phyloP scores from a whole-genome alignment of 768 basidiomycete genomes.

The Amylocystis lapponica region DNA sequence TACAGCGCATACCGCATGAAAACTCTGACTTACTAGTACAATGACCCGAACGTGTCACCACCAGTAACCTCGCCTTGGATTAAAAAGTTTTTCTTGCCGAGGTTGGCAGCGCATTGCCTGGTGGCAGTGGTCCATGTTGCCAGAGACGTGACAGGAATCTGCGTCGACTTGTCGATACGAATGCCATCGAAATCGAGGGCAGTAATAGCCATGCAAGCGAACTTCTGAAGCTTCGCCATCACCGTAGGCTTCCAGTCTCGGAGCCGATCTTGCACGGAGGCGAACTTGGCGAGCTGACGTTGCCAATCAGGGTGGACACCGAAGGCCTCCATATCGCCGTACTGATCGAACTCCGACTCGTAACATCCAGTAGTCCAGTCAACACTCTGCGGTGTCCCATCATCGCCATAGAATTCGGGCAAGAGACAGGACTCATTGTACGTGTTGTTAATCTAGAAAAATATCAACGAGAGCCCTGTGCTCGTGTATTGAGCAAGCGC shows the following conservation, averaged over 20 bases:
- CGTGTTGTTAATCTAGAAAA: slow-evolving; percentile 52
- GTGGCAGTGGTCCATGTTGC: slow-evolving; percentile 71
- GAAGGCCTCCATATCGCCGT: slow-evolving; percentile 95
- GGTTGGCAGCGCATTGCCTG: slow-evolving; percentile 60
- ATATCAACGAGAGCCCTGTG: not conserved
- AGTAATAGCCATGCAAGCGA: slow-evolving; percentile 82
- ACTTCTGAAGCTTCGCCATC: slow-evolving; percentile 68
- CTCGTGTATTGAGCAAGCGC: slow-evolving; percentile 16
- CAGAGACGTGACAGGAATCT: slow-evolving; percentile 80
- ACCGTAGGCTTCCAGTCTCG: slow-evolving; percentile 86
- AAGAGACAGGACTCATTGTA: slow-evolving; percentile 72
- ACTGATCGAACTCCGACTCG: slow-evolving; percentile 87
- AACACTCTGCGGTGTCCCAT: slow-evolving; percentile 54
- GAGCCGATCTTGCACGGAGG: slow-evolving; percentile 93
- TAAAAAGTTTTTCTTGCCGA: slow-evolving; percentile 84
- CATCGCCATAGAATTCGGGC: slow-evolving; percentile 77
- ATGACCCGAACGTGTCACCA: slow-evolving; percentile 82
- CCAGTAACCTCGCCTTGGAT: slow-evolving; percentile 94
- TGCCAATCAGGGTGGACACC: slow-evolving; percentile 95
- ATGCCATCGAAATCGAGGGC: slow-evolving; percentile 91
- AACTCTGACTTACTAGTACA: slow-evolving; percentile 62
- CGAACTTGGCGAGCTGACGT: slow-evolving; percentile 91
- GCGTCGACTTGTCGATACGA: slow-evolving; percentile 93
- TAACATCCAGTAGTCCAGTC: slow-evolving; percentile 67
- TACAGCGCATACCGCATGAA: not conserved